Percentiles rank a stretch among this genome's conserved stretches.
phyloP scores from a whole-genome alignment of 345 rosid genomes.

The Gossypium rotundifolium region DNA sequence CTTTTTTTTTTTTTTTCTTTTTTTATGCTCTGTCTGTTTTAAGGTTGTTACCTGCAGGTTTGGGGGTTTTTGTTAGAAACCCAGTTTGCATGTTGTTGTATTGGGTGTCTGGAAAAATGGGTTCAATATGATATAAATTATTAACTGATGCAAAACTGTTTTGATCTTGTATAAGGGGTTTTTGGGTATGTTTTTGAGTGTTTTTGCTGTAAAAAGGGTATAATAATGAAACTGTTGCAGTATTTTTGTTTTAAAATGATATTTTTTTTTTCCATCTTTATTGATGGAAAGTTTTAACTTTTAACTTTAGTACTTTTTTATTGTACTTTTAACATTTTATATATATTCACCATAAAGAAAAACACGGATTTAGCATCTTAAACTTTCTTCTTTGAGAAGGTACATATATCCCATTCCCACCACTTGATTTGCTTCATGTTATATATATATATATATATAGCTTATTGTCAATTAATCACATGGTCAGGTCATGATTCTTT shows the following conservation, averaged over 20 bases:
- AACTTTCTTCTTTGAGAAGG: neutral
- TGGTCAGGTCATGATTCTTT: neutral
- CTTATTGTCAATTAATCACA: constrained; percentile 3
- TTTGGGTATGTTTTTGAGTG: neutral
- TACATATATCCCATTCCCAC: neutral
- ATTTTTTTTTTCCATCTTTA: neutral
- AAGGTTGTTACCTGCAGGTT: neutral
- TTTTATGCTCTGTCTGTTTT: neutral
- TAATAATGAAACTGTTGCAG: neutral
- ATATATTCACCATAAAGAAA: neutral
- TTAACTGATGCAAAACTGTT: neutral
- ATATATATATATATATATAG: neutral
- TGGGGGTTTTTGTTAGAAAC: neutral
- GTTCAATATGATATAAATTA: neutral
- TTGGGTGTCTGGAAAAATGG: neutral
- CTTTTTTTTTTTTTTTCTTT: neutral
- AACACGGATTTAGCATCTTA: neutral
- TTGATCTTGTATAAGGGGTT: neutral
- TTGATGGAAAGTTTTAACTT: neutral
- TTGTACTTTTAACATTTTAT: neutral
- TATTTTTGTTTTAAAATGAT: neutral
- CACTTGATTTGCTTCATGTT: neutral
- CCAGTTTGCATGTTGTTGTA: constrained; percentile 11
- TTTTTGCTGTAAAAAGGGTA: neutral
- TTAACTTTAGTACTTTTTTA: neutral